phyloP scores from a whole-genome alignment of 176 grass and related monocot species.

The Oryza glumipatula region DNA sequence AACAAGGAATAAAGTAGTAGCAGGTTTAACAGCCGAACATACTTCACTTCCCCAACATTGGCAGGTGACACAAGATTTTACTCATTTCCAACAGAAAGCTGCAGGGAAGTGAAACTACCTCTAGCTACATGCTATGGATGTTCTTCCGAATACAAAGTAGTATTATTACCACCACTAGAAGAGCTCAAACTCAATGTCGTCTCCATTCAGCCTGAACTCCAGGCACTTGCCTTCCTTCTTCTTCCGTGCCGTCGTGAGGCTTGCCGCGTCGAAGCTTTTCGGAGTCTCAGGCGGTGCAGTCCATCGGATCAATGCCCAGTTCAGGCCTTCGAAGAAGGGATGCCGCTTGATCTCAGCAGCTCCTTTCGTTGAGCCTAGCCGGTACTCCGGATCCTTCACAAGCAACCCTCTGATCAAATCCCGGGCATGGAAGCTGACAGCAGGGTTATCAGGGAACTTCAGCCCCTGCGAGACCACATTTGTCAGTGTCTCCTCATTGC shows the following conservation, averaged over 20 bases:
- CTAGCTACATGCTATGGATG: conserved; percentile 45
- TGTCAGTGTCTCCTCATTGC: conserved; percentile 80
- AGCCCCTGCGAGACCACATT: conserved; percentile 83
- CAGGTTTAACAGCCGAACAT: conserved; percentile 47
- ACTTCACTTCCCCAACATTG: conserved; percentile 48
- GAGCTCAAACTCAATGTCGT: conserved; percentile 89
- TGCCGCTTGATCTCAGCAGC: conserved; percentile 93
- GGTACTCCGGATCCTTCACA: conserved; percentile 84
- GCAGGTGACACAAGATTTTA: conserved; percentile 19
- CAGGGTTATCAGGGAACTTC: conserved; percentile 74
- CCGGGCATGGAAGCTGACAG: conserved; percentile 68
- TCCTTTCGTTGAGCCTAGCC: conserved; percentile 69
- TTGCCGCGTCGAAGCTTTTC: conserved; percentile 44
- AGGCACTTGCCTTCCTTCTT: conserved; percentile 91
- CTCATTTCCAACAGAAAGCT: conserved; percentile 49
- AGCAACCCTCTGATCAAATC: conserved; percentile 91
- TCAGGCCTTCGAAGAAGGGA: conserved; percentile 89
- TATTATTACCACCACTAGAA: conserved; percentile 54
- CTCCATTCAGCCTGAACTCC: conserved; percentile 75
- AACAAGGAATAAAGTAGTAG: conserved; percentile 70
- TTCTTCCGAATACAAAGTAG: conserved; percentile 44
- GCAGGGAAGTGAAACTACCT: conserved; percentile 40
- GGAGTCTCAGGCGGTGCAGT: conserved; percentile 76
- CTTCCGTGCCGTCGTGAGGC: conserved; percentile 42
- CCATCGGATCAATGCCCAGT: conserved; percentile 95